phyloP scores from a whole-genome alignment of 179 eudicot genomes.

The Silene vulgaris region DNA sequence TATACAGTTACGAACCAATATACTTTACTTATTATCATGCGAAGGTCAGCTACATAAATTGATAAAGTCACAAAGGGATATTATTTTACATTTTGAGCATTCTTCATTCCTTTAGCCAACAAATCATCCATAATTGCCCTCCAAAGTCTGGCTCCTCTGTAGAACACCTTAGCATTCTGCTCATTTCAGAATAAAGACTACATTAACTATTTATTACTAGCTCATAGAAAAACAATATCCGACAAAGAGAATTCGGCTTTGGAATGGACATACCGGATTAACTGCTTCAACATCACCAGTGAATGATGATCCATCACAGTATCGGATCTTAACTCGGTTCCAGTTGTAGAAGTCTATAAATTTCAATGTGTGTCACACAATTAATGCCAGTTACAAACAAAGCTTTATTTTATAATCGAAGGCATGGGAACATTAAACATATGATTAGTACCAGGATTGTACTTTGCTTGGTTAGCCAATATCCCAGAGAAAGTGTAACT shows the following conservation, averaged over 20 bases:
- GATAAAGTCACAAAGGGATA: too few species aligned
- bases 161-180: constrained; percentile 36
- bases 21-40: too few species aligned
- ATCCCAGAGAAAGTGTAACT: constrained; percentile 43
- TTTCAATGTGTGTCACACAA: neutral
- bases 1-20: neutral
- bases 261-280: constrained; percentile 46
- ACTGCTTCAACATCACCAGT: constrained; percentile 70
- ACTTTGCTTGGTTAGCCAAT: constrained; percentile 33
- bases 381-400: neutral
- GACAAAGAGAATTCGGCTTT: neutral
- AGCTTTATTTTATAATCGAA: neutral
- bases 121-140: constrained; percentile 50
- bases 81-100: constrained; percentile 41
- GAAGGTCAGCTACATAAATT: too few species aligned
- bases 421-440: neutral
- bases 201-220: constrained; percentile 6
- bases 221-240: neutral
- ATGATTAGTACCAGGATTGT: constrained; percentile 37
- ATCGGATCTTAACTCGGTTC: constrained; percentile 62
- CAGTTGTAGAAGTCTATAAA: constrained; percentile 63
- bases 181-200: constrained; percentile 3
- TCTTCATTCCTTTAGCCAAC: constrained; percentile 47
- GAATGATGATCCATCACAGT: constrained; percentile 82
- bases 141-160: constrained; percentile 59